These are phyloP conservation scores for Gamarada debralockiae DNA, from an alignment of 495 filamentous ascomycete species.

Conservation along the genomic window DNA sequence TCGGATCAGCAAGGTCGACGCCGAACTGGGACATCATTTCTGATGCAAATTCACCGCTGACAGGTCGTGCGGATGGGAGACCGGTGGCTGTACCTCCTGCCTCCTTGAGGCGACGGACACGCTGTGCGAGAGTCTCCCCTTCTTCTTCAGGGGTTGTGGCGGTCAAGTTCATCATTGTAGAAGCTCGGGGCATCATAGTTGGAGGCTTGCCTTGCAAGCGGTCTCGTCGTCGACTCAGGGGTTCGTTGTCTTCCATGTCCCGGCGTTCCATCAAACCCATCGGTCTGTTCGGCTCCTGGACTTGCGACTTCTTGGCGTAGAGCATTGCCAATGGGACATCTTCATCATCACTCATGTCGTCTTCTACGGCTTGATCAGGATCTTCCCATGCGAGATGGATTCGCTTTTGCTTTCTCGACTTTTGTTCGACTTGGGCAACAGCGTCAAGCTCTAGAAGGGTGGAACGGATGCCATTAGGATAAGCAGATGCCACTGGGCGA, in stretches of 20 bases:
- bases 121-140: conserved; percentile 74
- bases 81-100: conserved; percentile 40
- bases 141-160: conserved; percentile 44
- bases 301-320: conserved; percentile 55
- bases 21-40: conserved; percentile 75
- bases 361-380: conserved; percentile 49
- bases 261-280: conserved; percentile 81
- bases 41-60: conserved; percentile 72
- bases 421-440: conserved; percentile 81
- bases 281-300: conserved; percentile 57
- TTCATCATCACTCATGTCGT: conserved; percentile 48
- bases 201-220: conserved; percentile 57
- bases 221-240: conserved; percentile 73
- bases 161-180: conserved; percentile 27
- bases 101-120: conserved; percentile 64
- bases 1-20: conserved; percentile 37
- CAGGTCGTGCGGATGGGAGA: conserved; percentile 49
- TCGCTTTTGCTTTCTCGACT: conserved; percentile 65
- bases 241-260: conserved; percentile 88
- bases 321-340: conserved; percentile 87
- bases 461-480: conserved; percentile 75
- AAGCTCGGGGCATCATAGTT: conserved; percentile 15
- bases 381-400: conserved; percentile 91
- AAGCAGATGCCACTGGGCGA: conserved; percentile 59
- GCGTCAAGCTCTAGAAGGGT: conserved; percentile 89